These are phyloP conservation scores for Didymella glomerata DNA, from an alignment of 2,329 filamentous ascomycete species.

Conservation along the genomic window DNA sequence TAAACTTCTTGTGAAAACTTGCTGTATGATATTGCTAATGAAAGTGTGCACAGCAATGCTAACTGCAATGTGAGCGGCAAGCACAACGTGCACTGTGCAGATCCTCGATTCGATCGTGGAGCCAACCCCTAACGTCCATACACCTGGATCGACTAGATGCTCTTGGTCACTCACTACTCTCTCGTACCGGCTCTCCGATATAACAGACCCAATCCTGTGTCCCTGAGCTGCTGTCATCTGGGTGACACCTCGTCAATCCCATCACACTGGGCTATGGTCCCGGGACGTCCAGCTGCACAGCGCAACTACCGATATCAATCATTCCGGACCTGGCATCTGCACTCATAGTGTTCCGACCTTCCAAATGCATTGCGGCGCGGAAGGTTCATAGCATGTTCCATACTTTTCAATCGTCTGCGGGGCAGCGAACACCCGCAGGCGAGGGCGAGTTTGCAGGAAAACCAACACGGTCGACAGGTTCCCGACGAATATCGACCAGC, in stretches of 20 bases:
- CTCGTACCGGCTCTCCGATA: conserved; percentile 28
- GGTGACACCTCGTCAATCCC: conserved; percentile 26
- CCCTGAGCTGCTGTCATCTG: conserved; percentile 18
- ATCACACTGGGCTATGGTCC: conserved; percentile 19
- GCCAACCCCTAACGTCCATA: conserved; percentile 7
- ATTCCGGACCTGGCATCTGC: conserved; percentile 21
- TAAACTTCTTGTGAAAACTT: conserved; percentile 3
- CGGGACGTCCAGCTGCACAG: conserved; percentile 14
- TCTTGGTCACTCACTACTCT: conserved; percentile 21
- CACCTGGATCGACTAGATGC: conserved; percentile 12
- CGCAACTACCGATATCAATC: conserved; percentile 17
- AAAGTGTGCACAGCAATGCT: conserved; percentile 8
- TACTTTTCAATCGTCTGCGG: conserved; percentile 54
- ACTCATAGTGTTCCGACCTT: conserved; percentile 15
- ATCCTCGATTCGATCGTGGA: conserved; percentile 8
- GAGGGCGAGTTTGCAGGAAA: conserved; percentile 49
- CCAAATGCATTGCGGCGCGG: conserved; percentile 11
- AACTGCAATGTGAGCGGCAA: conserved; percentile 4
- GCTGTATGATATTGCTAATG: conserved; percentile 11
- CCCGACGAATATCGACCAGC: conserved; percentile 57
- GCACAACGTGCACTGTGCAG: conserved; percentile 8
- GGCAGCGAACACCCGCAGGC: conserved; percentile 42
- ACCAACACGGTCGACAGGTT: conserved; percentile 48
- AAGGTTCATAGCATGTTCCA: conserved; percentile 54
- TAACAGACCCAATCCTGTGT: conserved; percentile 27